Percentiles rank a stretch among this genome's conserved stretches.
phyloP scores from a whole-genome alignment of 1,284 basidiomycete species.

The Ceratorhiza oryzae-sativae region DNA sequence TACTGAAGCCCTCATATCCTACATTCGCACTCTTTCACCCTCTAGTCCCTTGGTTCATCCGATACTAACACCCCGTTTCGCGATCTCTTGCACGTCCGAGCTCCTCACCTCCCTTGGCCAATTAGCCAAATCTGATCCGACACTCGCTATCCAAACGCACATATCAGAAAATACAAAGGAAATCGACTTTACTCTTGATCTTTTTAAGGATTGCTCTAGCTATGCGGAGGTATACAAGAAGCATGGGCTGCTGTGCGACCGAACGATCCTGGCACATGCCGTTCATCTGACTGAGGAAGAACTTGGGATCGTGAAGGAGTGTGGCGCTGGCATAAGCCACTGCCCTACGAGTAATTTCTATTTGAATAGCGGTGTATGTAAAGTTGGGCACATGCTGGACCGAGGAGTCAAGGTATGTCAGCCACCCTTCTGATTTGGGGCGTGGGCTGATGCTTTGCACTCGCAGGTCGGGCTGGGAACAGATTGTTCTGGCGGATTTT shows the following conservation, averaged over 20 bases:
- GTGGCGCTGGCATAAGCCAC: slow-evolving; percentile 83
- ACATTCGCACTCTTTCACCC: slow-evolving; percentile 66
- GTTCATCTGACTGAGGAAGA: slow-evolving; percentile 79
- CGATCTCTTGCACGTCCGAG: slow-evolving; percentile 85
- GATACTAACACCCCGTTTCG: slow-evolving; percentile 93
- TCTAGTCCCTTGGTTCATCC: slow-evolving; percentile 74
- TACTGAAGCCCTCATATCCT: slow-evolving; percentile 70
- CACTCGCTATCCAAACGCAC: slow-evolving; percentile 89
- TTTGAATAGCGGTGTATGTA: slow-evolving; percentile 82
- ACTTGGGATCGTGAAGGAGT: slow-evolving; percentile 71
- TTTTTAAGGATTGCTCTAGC: slow-evolving; percentile 63
- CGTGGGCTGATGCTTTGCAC: not conserved
- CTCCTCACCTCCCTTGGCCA: slow-evolving; percentile 72
- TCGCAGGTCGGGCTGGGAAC: slow-evolving; percentile 90
- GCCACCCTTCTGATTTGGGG: not conserved
- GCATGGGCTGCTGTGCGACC: slow-evolving; percentile 74
- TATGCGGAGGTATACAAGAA: slow-evolving; percentile 87
- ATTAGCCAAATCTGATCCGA: slow-evolving; percentile 54
- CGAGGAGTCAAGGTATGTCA: slow-evolving; percentile 78
- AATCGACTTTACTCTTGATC: slow-evolving; percentile 67
- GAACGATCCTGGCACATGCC: slow-evolving; percentile 92
- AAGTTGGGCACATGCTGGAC: slow-evolving; percentile 81
- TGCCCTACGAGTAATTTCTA: slow-evolving; percentile 96
- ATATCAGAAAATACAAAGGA: slow-evolving; percentile 87
- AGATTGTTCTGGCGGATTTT: slow-evolving; percentile 91